Evolutionary conservation across 257 asterid species (phyloP), one percentile per base, ranked within the genome.

Genomic region (Apocynum venetum): DNA sequence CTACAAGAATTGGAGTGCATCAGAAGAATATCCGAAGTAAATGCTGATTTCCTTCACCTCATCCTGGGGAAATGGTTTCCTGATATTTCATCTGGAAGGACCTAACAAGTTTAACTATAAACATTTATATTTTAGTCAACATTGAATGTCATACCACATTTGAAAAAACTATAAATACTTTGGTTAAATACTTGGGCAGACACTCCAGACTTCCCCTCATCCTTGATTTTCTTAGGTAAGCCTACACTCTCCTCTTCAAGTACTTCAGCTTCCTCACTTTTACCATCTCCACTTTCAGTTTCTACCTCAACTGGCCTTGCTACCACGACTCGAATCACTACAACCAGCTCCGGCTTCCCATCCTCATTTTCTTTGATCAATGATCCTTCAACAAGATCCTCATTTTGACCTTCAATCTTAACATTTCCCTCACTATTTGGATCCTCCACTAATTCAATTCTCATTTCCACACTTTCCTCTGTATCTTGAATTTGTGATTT

Each of bases 361-460:
- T 63, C 78, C 68, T 73, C 35, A 19, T 41, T 59, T 36, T 73
- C 80, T 35, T 68, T 65, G 38, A 41, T 13, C 64, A 64, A 44
- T 8, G 74, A 38, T 53, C 71, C n/a, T n/a, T 72, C 59, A 31
- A 71, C 79, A 25, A 2, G 31, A 55, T 14, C 80, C 51, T 60
- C 69, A 20, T 47, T 76, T 14, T 1, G 35, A 14, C 71, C 79
- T 40, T 73, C 82, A 66, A 60, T 51, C 55, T 69, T 35, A 43
- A 68, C 38, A 71, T 74, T 19, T 20, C 4, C 43, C 55, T 31
- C 69, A 6, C 13, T 64, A 36, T 48, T 47, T 9, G 20, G 76
- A 46, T 65, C 63, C 59, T 56, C 80, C 79, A 49, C 73, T n/a
- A 81, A 68, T 75, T 78, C 83, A 15, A 80, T 76, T 25, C 84